Evolutionary conservation across 2,329 filamentous ascomycete species (phyloP), one percentile per base, ranked within the genome.

Genomic region (Hymenoscyphus infarciens): DNA sequence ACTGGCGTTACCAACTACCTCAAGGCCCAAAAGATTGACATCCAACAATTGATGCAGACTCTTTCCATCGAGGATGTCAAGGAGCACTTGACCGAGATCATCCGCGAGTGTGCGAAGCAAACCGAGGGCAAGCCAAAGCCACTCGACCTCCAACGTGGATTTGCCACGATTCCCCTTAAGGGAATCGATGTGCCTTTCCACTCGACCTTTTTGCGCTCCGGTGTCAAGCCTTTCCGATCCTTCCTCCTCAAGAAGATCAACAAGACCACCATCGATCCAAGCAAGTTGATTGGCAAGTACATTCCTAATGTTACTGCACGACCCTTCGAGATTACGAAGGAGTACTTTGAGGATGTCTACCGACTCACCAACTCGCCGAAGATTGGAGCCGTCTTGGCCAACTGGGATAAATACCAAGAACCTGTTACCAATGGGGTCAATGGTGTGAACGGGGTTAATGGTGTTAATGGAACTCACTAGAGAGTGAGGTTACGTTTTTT

Each of bases 201-300:
- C 84, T 95, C 90, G 71, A 99, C 95, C 19, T 99, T 99, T 84
- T 81, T 99, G 79, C 91, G 96, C 61, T 97, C 92, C 45, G 96
- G 95, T 72, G 95, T 99, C 77, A 99, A 99, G 84, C 95, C 96
- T 56, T 99, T 99, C 92, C 87, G 95, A 69, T 94, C 89, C 54
- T 99, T 99, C 86, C 79, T 99, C 75, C 88, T 98, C 72, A 99
- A 98, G 90, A 99, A 99, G 86, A 98, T 99, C 81, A 92, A 98
- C 84, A 97, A 96, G 87, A 97, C 93, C 27, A 96, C 91, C 60
- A 98, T 99, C 76, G 95, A 99, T 76, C 95, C 95, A 5, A 90
- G 91, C 76, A 98, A 98, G 83, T 81, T 99, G 73, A 85, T 99
- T 70, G 95, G 95, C 73, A 99, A 99, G 80, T 99, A 99, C 80